These are phyloP conservation scores for Magnolia kwangsiensis DNA, from an alignment of 164 flowering plant genomes.

Conservation along the genomic window DNA sequence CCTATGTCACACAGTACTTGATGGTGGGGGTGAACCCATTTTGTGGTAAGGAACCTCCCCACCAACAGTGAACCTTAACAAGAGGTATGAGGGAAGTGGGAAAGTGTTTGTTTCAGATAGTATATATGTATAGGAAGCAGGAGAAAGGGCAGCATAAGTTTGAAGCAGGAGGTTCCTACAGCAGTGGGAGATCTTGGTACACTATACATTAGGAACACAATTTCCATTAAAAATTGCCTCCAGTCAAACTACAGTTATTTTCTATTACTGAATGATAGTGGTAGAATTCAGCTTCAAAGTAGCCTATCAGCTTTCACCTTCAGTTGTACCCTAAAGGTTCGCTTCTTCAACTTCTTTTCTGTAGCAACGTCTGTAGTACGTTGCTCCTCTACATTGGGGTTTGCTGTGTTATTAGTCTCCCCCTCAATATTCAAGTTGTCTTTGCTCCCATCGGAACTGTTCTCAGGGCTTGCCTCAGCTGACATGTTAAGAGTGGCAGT, in stretches of 20 bases:
- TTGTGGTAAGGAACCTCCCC: too few species aligned
- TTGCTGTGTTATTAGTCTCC: constrained; percentile 26
- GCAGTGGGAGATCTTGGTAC: too few species aligned
- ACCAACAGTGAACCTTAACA: too few species aligned
- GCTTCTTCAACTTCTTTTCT: constrained; percentile 87
- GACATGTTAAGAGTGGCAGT: constrained; percentile 43
- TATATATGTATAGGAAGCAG: too few species aligned
- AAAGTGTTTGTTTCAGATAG: too few species aligned
- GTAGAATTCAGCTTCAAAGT: not conserved
- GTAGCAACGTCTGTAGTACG: constrained; percentile 35
- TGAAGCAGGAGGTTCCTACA: too few species aligned
- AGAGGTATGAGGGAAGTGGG: too few species aligned
- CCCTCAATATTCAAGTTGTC: constrained; percentile 35
- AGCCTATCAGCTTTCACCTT: constrained; percentile 48
- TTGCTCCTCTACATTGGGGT: constrained; percentile 39
- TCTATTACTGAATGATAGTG: not conserved
- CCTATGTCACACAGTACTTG: too few species aligned
- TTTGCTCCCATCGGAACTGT: constrained; percentile 43
- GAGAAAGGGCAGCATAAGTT: too few species aligned
- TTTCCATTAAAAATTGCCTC: not conserved
- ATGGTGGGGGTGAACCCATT: too few species aligned
- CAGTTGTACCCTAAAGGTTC: constrained; percentile 82
- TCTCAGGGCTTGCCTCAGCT: constrained; percentile 39
- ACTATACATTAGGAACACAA: not conserved
- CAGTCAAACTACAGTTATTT: not conserved